Conservation (phyloP, 1,284 basidiomycete genomes). For the Erythrobasidium hasegawianum region DNA sequence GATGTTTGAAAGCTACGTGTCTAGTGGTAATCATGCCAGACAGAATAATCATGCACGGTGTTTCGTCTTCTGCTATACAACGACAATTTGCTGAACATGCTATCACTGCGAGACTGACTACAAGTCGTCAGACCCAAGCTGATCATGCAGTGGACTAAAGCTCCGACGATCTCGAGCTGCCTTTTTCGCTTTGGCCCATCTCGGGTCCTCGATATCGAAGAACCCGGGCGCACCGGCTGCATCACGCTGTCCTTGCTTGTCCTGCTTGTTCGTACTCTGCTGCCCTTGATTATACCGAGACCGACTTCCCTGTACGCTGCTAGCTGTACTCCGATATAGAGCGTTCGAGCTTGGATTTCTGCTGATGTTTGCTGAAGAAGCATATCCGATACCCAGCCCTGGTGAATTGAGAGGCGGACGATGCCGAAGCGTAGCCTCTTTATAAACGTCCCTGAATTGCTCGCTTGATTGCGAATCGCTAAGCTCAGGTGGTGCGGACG, state of each 20-base stretch:
- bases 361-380: constrained; percentile 3
- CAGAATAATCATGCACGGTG: too few species aligned
- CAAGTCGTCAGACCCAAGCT: not conserved
- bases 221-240: constrained; percentile 7
- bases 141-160: constrained; percentile 1
- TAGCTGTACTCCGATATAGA: not conserved
- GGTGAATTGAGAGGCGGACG: constrained; percentile 7
- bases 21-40: too few species aligned
- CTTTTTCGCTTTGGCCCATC: not conserved
- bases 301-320: not conserved
- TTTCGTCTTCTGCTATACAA: too few species aligned
- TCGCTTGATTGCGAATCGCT: constrained; percentile 2
- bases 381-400: constrained; percentile 6
- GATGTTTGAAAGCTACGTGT: not conserved
- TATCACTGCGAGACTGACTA: not conserved
- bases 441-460: not conserved
- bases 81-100: too few species aligned
- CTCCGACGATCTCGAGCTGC: not conserved
- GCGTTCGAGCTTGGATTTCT: constrained; percentile 10
- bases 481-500: constrained; percentile 7
- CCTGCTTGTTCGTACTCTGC: not conserved
- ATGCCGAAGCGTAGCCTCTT: constrained; percentile 1
- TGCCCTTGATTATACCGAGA: not conserved
- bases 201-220: constrained; percentile 1
- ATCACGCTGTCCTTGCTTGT: not conserved